Evolutionary conservation across 768 basidiomycete genomes (phyloP), one percentile per base, ranked within the genome.

Genomic region (Trametes cinnabarina): DNA sequence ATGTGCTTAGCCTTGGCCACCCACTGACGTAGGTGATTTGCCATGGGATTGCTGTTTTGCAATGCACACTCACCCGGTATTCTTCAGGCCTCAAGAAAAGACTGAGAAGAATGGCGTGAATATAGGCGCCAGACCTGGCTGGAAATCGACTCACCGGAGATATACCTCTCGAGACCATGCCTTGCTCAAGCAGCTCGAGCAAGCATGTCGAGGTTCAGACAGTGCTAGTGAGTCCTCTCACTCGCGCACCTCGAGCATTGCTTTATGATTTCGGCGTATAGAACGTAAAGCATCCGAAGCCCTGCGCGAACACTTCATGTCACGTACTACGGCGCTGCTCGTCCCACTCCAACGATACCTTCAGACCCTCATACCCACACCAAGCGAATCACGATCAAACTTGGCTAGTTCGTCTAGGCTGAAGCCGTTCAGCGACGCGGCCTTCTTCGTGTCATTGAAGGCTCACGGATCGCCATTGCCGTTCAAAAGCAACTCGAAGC

Each of bases 301-400:
- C 52, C 76, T 96, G 12, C 85, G 92, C 22, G 78, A 84, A 44
- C 93, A 98, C 68, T 93, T 98, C 69, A 85, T 85, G 51, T 83
- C 88, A 39, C 81, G 95, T 43, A 93, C 96, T 1, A 90, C 88
- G 19, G 87, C 87, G 52, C 79, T 98, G 60, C 82, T 98, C 20
- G 87, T 91, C 2, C 96, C 96, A 0, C 80, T 98, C 4, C 87
- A 95, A 64, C 84, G 95, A 63, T 98, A 98, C 76, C 85, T 98
- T 40, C 88, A 90, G 58, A 87, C 88, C 1, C 80, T 95, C 47
- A 92, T 94, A 70, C 91, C 92, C 57, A 80, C 84, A 19, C 87
- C 84, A 6, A 72, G 76, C 8, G 84, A 86, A 64, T 65, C 69
- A 0, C 63, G 59, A 3, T 60, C 64, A n/a, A 61, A 58, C 30